Conservation (phyloP, 768 basidiomycete genomes). For the Gymnopilus dilepis region DNA sequence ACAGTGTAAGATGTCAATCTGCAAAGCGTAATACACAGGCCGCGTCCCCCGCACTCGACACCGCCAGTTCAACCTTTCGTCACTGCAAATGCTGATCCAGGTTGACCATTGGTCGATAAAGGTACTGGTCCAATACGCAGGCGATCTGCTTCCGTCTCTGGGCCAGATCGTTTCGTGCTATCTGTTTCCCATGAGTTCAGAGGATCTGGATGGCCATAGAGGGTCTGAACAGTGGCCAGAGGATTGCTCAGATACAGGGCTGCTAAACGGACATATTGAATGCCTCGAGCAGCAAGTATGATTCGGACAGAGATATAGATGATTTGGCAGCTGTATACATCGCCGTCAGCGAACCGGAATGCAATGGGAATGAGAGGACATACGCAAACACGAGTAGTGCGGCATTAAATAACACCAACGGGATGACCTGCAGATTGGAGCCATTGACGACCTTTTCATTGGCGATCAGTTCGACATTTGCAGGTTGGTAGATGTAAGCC, state of each 20-base stretch:
- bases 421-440: slow-evolving; percentile 1
- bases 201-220: slow-evolving; percentile 3
- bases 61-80: background rate
- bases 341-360: no score
- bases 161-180: background rate
- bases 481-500: background rate
- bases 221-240: background rate
- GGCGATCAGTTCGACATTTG: background rate
- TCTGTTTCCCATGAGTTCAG: slow-evolving; percentile 2
- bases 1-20: no score
- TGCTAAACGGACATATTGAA: slow-evolving; percentile 2
- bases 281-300: background rate
- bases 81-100: background rate
- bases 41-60: no score
- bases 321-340: background rate
- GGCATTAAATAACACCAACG: background rate
- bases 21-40: no score
- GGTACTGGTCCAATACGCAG: slow-evolving; percentile 2
- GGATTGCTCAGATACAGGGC: background rate
- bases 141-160: slow-evolving; percentile 9
- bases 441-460: background rate
- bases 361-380: background rate
- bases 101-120: background rate
- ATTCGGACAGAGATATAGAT: background rate
- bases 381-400: slow-evolving; percentile 2